Base-by-base conservation (phyloP, 345 rosid species). In the Cardamine resedifolia region DNA sequence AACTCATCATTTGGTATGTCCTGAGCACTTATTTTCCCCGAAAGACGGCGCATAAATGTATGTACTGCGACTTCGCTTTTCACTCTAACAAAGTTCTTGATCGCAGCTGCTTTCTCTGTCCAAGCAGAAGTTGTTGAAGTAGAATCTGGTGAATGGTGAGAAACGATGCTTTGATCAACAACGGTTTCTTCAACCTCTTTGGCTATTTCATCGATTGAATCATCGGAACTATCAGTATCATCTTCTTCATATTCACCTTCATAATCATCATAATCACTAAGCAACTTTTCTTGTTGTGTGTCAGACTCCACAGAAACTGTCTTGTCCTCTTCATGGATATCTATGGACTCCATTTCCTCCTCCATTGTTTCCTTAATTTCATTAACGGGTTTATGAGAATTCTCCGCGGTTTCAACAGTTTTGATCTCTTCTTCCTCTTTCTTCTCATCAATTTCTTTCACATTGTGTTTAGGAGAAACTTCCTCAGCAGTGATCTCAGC, bases 81-180 rank as follows among this genome's bases (percentile, higher is more conserved):
- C 73, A 69, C 79, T 79, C 81, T 84, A 58, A 92, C 95, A 64
- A 87, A 83, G 55, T 85, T 85, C 83, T 81, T 86, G 62, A 92
- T 70, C 16, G 85, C 83, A 53, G 60, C 77, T 39, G 91, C 96
- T 85, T 85, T 92, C 73, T 81, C 90, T 19, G 96, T 88, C 95
- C 87, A 84, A 19, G 36, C 81, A 71, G 85, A 78, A 41, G 79
- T 81, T 48, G 72, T 78, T 28, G 80, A 41, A 60, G 49, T 81
- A 68, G 70, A 68, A 70, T 78, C 87, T 31, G 58, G 60, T 19
- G 80, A 80, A 24, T 26, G 72, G 11, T 60, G 49, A 73, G 88
- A 79, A 28, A 10, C 7, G 0, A 52, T 19, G 66, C 74, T 72
- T 34, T 65, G 64, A 16, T 70, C 49, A 53, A 55, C 63, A 16